Evolutionary conservation across 2,329 filamentous ascomycete genomes (phyloP).

Genomic region (Dactylellina leptospora): DNA sequence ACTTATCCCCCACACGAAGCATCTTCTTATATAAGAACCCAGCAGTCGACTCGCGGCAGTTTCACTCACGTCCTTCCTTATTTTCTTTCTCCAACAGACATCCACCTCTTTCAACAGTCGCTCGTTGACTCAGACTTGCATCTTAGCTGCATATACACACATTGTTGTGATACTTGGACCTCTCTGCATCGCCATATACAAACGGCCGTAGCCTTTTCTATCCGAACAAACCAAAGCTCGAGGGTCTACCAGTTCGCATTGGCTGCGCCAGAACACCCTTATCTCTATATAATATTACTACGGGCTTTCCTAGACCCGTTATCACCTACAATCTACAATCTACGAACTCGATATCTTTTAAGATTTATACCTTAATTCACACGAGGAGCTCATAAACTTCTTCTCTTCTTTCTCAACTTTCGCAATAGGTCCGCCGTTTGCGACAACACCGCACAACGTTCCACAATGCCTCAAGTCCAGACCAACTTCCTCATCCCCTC

Average conservation of each 20-base stretch:
- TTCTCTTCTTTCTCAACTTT: neutral
- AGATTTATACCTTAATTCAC: neutral
- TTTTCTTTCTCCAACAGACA: conserved; percentile 27
- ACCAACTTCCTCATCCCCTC: conserved; percentile 52
- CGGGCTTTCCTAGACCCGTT: neutral
- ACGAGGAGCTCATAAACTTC: neutral
- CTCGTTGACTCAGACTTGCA: conserved; percentile 54
- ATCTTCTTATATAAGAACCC: conserved; percentile 47
- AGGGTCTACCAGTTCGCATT: conserved; percentile 13
- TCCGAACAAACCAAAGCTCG: conserved; percentile 42
- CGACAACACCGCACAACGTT: conserved; percentile 21
- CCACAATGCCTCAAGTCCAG: conserved; percentile 53
- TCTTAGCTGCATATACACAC: conserved; percentile 49
- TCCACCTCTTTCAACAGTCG: conserved; percentile 42
- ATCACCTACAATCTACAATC: neutral
- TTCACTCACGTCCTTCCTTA: conserved; percentile 45
- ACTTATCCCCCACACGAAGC: conserved; percentile 45
- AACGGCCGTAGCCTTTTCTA: conserved; percentile 51
- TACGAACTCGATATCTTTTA: neutral
- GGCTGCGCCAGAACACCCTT: conserved; percentile 30
- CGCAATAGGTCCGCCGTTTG: neutral
- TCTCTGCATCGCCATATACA: conserved; percentile 27
- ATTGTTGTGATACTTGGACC: conserved; percentile 36
- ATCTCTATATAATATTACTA: conserved; percentile 5
- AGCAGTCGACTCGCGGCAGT: conserved; percentile 50